phyloP scores from a whole-genome alignment of 257 asterid genomes.

The Asclepias syriaca region DNA sequence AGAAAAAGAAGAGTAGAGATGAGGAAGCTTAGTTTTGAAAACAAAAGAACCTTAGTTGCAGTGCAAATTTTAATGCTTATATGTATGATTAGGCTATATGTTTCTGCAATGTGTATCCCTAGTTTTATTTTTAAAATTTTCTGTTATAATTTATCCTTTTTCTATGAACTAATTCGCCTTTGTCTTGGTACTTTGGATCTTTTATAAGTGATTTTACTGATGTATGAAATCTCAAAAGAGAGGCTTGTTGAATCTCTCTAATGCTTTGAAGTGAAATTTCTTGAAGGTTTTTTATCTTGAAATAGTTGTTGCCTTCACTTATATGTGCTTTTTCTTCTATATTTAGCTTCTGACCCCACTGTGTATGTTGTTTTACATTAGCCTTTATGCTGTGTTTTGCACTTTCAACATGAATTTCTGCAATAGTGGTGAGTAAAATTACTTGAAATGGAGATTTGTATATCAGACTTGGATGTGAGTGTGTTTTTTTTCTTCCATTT shows the following conservation, averaged over 20 bases:
- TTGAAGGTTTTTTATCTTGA: not conserved
- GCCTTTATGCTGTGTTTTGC: too few relatives aligned
- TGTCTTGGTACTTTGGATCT: conserved; percentile 5
- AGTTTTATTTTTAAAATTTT: conserved; percentile 1
- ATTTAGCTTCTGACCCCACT: not conserved
- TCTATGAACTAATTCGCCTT: not conserved
- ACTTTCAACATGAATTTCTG: not conserved
- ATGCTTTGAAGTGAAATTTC: not conserved
- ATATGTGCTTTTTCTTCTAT: not conserved
- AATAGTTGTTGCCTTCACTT: not conserved
- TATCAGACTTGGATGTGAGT: too few relatives aligned
- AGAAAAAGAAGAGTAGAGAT: conserved; percentile 67
- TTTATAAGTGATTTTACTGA: not conserved
- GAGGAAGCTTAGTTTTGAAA: conserved; percentile 25
- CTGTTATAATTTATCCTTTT: not conserved
- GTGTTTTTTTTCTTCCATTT: too few relatives aligned
- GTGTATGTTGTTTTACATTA: not conserved
- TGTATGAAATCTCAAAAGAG: not conserved
- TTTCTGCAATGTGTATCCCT: conserved; percentile 26
- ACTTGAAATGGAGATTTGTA: too few relatives aligned
- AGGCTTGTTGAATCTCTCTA: not conserved
- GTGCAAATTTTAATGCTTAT: conserved; percentile 2
- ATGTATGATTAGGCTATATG: conserved; percentile 21
- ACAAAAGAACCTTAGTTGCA: conserved; percentile 2
- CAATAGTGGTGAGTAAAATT: too few relatives aligned